These are phyloP conservation scores for Cryptosporidium ubiquitum DNA, from an alignment of 169 alveolate genomes.

Conservation along the genomic window DNA sequence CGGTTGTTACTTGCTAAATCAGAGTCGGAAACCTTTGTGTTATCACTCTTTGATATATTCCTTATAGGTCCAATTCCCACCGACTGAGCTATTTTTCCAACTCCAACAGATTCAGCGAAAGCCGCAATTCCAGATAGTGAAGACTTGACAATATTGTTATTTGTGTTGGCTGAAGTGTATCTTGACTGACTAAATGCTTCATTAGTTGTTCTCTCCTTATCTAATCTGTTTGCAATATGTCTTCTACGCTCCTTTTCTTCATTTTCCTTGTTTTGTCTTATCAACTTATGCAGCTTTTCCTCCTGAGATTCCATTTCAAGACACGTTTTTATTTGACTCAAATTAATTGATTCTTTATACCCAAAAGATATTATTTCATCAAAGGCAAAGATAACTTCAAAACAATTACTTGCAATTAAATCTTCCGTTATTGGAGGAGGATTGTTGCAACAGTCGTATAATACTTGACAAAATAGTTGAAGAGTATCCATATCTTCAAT, in stretches of 20 bases:
- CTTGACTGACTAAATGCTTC: slow-evolving; percentile 73
- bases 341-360: slow-evolving; percentile 87
- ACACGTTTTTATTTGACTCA: slow-evolving; percentile 87
- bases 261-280: slow-evolving; percentile 81
- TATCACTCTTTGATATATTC: neutral
- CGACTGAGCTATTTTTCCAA: slow-evolving; percentile 47
- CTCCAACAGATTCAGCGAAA: slow-evolving; percentile 66
- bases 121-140: slow-evolving; percentile 74
- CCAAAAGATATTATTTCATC: slow-evolving; percentile 89
- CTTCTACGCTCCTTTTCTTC: slow-evolving; percentile 90
- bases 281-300: slow-evolving; percentile 83
- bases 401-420: slow-evolving; percentile 83
- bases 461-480: slow-evolving; percentile 84
- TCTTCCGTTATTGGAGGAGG: slow-evolving; percentile 84
- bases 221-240: slow-evolving; percentile 88
- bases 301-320: slow-evolving; percentile 93
- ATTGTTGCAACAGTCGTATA: slow-evolving; percentile 76
- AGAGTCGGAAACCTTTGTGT: too few relatives aligned
- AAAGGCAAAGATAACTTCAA: slow-evolving; percentile 87
- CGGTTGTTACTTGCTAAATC: neutral
- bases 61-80: slow-evolving; percentile 35
- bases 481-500: slow-evolving; percentile 90
- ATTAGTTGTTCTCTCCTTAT: slow-evolving; percentile 81
- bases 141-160: slow-evolving; percentile 57
- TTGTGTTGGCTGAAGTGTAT: slow-evolving; percentile 35